Percentiles rank a stretch among this genome's conserved stretches.
Evolutionary conservation across 2,329 filamentous ascomycete genomes (phyloP).

Genomic region (Colletotrichum neosansevieriae): DNA sequence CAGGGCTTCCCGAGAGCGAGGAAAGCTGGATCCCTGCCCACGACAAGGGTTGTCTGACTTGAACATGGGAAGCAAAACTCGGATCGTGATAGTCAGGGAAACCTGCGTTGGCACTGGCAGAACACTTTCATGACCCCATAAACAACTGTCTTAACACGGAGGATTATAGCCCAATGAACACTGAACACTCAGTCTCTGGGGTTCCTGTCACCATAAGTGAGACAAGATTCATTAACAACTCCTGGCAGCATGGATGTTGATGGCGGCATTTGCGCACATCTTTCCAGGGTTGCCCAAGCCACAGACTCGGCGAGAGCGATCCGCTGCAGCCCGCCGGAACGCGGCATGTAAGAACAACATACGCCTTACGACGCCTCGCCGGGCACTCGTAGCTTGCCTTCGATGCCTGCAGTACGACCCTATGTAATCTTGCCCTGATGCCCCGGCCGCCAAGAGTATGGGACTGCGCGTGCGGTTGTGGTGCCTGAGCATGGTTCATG

Average conservation of each 20-base stretch:
- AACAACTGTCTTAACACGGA: neutral
- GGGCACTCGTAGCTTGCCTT: constrained; percentile 18
- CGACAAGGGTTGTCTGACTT: neutral
- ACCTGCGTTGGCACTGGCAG: neutral
- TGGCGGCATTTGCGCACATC: constrained; percentile 34
- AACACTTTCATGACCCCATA: neutral
- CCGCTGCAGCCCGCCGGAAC: constrained; percentile 1
- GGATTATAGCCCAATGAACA: constrained; percentile 23
- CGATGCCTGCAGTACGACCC: constrained; percentile 28
- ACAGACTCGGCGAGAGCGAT: constrained; percentile 25
- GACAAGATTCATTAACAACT: constrained; percentile 14
- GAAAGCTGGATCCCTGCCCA: constrained; percentile 9
- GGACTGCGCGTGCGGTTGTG: constrained; percentile 14
- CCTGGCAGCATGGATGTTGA: constrained; percentile 11
- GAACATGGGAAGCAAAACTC: constrained; percentile 15
- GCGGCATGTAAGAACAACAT: neutral
- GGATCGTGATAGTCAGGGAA: neutral
- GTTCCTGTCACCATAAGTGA: constrained; percentile 23
- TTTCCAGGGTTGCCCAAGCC: constrained; percentile 12
- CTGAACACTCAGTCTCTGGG: neutral
- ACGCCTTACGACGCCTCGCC: constrained; percentile 18
- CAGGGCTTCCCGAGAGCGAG: constrained; percentile 18
- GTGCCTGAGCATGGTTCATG: constrained; percentile 35
- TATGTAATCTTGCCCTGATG: constrained; percentile 32
- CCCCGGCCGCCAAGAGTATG: constrained; percentile 13